Percentiles rank a stretch among this genome's conserved stretches.
Conservation (phyloP, 805 yeast species). For the Wickerhamiella galacta region DNA sequence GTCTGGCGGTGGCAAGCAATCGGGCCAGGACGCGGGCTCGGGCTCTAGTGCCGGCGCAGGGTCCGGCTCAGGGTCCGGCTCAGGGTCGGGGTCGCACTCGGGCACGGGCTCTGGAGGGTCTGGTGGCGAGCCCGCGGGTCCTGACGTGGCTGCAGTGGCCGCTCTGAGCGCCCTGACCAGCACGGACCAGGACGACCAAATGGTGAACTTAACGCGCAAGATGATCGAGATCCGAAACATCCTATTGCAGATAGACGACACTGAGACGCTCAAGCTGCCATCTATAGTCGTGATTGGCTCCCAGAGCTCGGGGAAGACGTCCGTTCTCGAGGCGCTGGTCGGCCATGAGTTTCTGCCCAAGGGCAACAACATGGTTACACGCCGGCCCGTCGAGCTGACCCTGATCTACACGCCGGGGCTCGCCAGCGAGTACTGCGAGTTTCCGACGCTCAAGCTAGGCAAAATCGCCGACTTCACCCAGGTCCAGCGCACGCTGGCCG, state of each 20-base stretch:
- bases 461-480: constrained; percentile 75
- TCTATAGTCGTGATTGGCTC: constrained; percentile 95
- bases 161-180: constrained; percentile 32
- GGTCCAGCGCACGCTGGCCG: constrained; percentile 75
- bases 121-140: constrained; percentile 33
- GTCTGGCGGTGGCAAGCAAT: background rate
- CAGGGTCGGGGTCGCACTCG: background rate
- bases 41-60: constrained; percentile 1
- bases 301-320: constrained; percentile 92
- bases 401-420: constrained; percentile 68
- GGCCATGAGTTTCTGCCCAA: constrained; percentile 97
- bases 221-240: constrained; percentile 91
- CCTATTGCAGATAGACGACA: constrained; percentile 54
- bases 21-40: constrained; percentile 2
- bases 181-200: constrained; percentile 43
- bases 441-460: constrained; percentile 73
- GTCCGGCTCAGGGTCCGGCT: background rate
- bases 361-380: constrained; percentile 95
- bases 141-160: constrained; percentile 39
- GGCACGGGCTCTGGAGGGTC: constrained; percentile 15
- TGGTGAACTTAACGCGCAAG: constrained; percentile 77
- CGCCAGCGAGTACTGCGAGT: constrained; percentile 79
- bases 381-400: constrained; percentile 92
- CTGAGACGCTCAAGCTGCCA: constrained; percentile 68
- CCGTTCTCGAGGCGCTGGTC: constrained; percentile 87